Evolutionary conservation across 257 asterid genomes (phyloP).

Genomic region (Linaria vulgaris): DNA sequence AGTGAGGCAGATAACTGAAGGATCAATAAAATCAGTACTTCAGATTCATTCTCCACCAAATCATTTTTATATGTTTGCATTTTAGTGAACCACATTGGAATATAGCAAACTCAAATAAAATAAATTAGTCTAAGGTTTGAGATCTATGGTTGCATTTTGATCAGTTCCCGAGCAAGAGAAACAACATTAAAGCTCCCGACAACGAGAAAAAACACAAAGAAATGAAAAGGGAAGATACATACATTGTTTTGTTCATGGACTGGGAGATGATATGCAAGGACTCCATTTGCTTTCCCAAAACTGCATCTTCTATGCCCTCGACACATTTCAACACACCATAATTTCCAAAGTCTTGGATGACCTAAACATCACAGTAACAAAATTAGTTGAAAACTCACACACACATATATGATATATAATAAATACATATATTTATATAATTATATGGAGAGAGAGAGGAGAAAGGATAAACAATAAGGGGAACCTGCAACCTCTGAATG

Average conservation of each 20-base stretch:
- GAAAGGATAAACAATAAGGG: too few relatives aligned
- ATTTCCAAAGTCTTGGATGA: conserved; percentile 47
- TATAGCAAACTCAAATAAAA: neutral
- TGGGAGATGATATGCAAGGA: conserved; percentile 52
- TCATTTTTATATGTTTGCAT: neutral
- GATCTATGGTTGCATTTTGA: neutral
- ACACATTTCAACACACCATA: conserved; percentile 58
- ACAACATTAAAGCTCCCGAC: neutral
- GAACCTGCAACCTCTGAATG: conserved; percentile 76
- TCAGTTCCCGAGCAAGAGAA: neutral
- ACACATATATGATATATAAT: too few relatives aligned
- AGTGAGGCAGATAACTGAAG: neutral
- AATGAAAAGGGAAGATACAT: conserved; percentile 22
- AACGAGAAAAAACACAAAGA: neutral
- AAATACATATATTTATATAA: too few relatives aligned
- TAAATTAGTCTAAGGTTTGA: neutral
- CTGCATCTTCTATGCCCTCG: conserved; percentile 54
- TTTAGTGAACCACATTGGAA: neutral
- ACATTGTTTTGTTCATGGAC: conserved; percentile 60
- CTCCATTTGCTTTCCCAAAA: conserved; percentile 67
- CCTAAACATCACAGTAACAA: too few relatives aligned
- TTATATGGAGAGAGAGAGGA: too few relatives aligned
- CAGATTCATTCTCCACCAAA: neutral
- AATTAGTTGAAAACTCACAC: too few relatives aligned
- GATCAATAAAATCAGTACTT: neutral